Evolutionary conservation across 2,329 filamentous ascomycete genomes (phyloP), one percentile per base, ranked within the genome.

Genomic region (Cordyceps javanica): DNA sequence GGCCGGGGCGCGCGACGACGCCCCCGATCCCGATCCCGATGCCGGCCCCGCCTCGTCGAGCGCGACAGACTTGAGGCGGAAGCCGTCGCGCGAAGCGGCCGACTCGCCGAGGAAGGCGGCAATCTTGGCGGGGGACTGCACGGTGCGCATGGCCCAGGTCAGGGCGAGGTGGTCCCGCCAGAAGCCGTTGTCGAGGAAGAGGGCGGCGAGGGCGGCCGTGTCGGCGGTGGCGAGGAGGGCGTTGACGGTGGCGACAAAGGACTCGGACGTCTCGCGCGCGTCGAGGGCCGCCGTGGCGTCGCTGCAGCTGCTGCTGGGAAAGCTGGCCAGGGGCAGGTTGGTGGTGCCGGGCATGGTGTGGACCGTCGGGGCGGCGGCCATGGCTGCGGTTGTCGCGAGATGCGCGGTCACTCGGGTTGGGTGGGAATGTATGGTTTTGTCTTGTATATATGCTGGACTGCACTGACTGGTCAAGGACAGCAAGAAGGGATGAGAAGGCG

Each of bases 101-200:
- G 48, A 51, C n/a, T 52, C 45, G 3, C 44, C 21, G 34, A 63
- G 54, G 19, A 59, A 59, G 8, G 14, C 16, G 2, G 53, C 53
- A 34, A 59, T 59, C 8, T 41, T 48, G 48, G 26, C 34, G 0
- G 53, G 46, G 9, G 44, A 45, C 39, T 76, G 71, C 3, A 79
- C 61, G 7, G 76, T 79, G 58, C 72, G 77, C 41, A 79, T 74
- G 55, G 78, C 75, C 79, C 79, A 83, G 1, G 77, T 74, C 2
- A 82, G 66, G 19, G 74, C 75, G 2, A 83, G 70, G 51, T 81
- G 77, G 64, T 83, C 81, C 16, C 80, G 75, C 79, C 80, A 82
- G 69, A 75, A 81, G 56, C 76, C 74, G 39, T 77, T 69, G 3
- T 62, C 59, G 26, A 65, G 63, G 52, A 82, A 75, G 14, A 46